These are phyloP conservation scores for Leptographium procerum DNA, from an alignment of 2,329 filamentous ascomycete genomes.

Conservation along the genomic window DNA sequence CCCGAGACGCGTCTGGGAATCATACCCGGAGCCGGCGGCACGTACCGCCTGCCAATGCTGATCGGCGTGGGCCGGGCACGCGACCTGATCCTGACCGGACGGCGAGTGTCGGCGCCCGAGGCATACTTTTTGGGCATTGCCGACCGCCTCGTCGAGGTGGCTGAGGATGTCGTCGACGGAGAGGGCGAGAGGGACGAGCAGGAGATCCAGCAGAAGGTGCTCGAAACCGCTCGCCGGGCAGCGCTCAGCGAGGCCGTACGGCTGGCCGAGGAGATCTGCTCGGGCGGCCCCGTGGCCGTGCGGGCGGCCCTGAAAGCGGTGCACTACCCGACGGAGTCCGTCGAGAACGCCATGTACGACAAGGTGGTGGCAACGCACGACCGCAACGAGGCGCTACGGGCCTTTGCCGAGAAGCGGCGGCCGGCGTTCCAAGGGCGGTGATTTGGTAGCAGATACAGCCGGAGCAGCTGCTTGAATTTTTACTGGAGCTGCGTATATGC, in stretches of 20 bases:
- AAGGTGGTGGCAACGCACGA: constrained; percentile 76
- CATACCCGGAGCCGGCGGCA: constrained; percentile 88
- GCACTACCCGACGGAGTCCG: constrained; percentile 55
- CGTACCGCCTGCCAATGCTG: constrained; percentile 70
- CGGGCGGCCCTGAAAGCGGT: constrained; percentile 72
- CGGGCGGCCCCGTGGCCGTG: constrained; percentile 68
- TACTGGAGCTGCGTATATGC: no score
- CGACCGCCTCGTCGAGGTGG: constrained; percentile 77
- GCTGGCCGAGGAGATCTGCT: constrained; percentile 74
- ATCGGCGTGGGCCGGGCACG: constrained; percentile 74
- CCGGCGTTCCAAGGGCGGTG: constrained; percentile 45
- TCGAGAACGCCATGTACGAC: constrained; percentile 83
- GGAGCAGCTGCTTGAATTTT: not conserved
- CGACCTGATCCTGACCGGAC: constrained; percentile 81
- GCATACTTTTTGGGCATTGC: constrained; percentile 86
- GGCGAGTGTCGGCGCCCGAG: constrained; percentile 72
- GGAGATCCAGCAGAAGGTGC: constrained; percentile 27
- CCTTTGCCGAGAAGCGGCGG: constrained; percentile 60
- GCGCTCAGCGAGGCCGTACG: constrained; percentile 67
- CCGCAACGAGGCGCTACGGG: constrained; percentile 73
- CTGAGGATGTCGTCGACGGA: constrained; percentile 17
- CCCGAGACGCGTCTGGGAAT: constrained; percentile 91
- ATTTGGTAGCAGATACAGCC: no score
- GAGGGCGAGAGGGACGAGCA: constrained; percentile 26
- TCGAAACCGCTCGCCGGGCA: constrained; percentile 49